These are phyloP conservation scores for Talaromyces sp. DNA, from an alignment of 2,329 filamentous ascomycete species.

Conservation along the genomic window DNA sequence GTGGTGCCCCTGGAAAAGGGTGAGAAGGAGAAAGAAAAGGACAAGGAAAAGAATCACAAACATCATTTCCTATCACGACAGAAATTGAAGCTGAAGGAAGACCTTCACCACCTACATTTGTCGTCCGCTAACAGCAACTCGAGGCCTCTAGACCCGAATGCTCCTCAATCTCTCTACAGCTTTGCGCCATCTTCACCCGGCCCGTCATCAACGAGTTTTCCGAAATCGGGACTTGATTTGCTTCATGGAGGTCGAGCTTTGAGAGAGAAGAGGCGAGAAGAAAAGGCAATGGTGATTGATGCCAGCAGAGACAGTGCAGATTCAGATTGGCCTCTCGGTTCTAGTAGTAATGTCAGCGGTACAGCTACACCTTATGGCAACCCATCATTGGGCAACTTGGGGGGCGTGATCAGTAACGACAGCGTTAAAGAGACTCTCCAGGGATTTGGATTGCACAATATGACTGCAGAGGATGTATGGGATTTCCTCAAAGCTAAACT, in stretches of 20 bases:
- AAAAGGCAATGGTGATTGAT: slow-evolving; percentile 43
- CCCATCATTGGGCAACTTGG: slow-evolving; percentile 35
- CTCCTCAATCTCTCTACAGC: slow-evolving; percentile 62
- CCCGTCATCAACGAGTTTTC: slow-evolving; percentile 60
- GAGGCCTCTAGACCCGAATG: slow-evolving; percentile 59
- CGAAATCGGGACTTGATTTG: slow-evolving; percentile 74
- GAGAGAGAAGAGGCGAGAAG: slow-evolving; percentile 74
- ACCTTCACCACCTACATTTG: slow-evolving; percentile 55
- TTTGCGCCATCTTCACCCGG: slow-evolving; percentile 64
- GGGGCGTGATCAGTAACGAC: slow-evolving; percentile 32
- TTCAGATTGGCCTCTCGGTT: slow-evolving; percentile 30
- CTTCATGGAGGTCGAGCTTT: slow-evolving; percentile 72
- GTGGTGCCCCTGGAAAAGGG: slow-evolving; percentile 51
- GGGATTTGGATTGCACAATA: slow-evolving; percentile 63
- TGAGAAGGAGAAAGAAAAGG: slow-evolving; percentile 42
- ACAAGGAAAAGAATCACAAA: slow-evolving; percentile 50
- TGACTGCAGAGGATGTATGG: slow-evolving; percentile 66
- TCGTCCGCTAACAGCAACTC: slow-evolving; percentile 66
- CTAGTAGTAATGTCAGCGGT: slow-evolving; percentile 23
- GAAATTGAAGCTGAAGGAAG: slow-evolving; percentile 62
- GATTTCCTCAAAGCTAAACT: slow-evolving; percentile 62
- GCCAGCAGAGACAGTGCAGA: slow-evolving; percentile 31
- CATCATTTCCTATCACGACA: slow-evolving; percentile 65
- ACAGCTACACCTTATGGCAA: slow-evolving; percentile 33
- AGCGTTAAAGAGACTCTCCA: slow-evolving; percentile 42